phyloP scores from a whole-genome alignment of 148 eudicot genomes.

The Diospyros kaki region DNA sequence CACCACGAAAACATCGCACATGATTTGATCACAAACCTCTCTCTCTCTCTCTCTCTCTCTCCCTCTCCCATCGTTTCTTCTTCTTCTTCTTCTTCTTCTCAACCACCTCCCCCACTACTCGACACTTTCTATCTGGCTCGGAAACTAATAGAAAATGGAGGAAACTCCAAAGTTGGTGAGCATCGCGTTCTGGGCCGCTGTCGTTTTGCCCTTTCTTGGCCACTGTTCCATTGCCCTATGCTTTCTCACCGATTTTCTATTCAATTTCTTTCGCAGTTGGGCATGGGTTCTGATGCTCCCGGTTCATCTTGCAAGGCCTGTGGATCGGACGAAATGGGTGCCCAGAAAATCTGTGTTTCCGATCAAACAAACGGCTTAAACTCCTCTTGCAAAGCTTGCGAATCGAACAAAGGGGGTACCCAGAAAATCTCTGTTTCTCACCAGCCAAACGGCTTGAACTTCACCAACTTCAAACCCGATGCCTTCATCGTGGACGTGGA shows the following conservation, averaged over 20 bases:
- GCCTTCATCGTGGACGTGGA: constrained; percentile 64
- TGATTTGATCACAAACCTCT: no score
- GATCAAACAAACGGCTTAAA: constrained; percentile 31
- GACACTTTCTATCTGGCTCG: no score
- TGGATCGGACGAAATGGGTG: constrained; percentile 20
- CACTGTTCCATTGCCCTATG: neutral
- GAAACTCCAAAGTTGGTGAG: constrained; percentile 20
- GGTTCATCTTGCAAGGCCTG: neutral
- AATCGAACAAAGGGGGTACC: constrained; percentile 18
- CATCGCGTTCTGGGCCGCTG: neutral
- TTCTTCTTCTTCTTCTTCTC: no score
- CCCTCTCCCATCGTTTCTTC: no score
- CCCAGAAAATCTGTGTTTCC: constrained; percentile 27
- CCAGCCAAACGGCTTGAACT: constrained; percentile 22
- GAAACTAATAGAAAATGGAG: neutral
- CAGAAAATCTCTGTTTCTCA: constrained; percentile 34
- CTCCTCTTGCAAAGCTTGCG: neutral
- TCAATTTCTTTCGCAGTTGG: constrained; percentile 9
- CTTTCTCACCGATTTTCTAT: no score
- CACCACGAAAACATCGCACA: no score
- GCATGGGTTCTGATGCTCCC: no score
- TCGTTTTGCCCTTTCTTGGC: no score
- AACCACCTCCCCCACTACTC: no score
- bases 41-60: no score
- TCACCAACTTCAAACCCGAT: constrained; percentile 32